Conservation (phyloP, 768 basidiomycete species). For the Tubosaeta sp. region DNA sequence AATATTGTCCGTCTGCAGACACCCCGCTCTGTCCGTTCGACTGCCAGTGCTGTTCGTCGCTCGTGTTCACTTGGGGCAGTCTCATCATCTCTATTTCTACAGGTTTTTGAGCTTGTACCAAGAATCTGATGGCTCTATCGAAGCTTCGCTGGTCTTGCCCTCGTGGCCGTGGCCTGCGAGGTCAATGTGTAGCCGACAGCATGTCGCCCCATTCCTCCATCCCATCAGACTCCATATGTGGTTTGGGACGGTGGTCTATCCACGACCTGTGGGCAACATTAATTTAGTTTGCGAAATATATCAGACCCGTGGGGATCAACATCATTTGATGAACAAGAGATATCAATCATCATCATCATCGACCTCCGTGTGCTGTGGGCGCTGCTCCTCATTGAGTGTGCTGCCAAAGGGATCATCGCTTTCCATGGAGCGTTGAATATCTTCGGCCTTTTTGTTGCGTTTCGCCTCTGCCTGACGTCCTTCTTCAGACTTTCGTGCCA, state of each 20-base stretch:
- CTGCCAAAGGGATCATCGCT: constrained; percentile 71
- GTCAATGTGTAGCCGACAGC: constrained; percentile 64
- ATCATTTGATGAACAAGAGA: background rate
- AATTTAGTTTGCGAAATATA: background rate
- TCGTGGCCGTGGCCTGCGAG: constrained; percentile 40
- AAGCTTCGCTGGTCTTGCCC: constrained; percentile 45
- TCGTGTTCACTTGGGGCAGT: background rate
- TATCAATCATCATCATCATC: constrained; percentile 35
- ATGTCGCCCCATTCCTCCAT: constrained; percentile 17
- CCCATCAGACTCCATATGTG: constrained; percentile 22
- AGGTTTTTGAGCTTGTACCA: constrained; percentile 24
- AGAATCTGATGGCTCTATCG: constrained; percentile 45
- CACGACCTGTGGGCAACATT: constrained; percentile 19
- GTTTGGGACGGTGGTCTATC: constrained; percentile 17
- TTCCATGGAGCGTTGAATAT: constrained; percentile 41
- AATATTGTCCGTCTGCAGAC: constrained; percentile 44
- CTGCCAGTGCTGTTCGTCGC: constrained; percentile 75
- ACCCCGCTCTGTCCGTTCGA: constrained; percentile 86
- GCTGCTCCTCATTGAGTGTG: constrained; percentile 38
- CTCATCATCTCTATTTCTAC: background rate
- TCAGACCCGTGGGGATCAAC: background rate
- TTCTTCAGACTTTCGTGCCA: constrained; percentile 65
- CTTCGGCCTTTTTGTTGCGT: constrained; percentile 56
- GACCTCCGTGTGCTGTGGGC: constrained; percentile 28
- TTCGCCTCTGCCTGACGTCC: constrained; percentile 69